Evolutionary conservation across 257 asterid genomes (phyloP).

Genomic region (Buddleja alternifolia): DNA sequence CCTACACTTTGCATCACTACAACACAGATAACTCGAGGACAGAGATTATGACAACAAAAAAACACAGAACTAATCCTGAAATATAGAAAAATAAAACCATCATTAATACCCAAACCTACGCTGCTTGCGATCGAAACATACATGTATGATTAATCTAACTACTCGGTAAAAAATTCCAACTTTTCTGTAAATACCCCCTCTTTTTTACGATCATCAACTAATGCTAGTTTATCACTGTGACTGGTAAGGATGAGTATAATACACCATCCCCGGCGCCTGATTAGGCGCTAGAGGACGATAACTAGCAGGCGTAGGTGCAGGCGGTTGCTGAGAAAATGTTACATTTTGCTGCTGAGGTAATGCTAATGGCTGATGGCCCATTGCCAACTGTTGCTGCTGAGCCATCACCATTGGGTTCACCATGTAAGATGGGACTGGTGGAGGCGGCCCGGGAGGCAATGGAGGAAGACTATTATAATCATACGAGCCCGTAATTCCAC

Average conservation of each 20-base stretch:
- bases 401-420: conserved; percentile 51
- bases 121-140: conserved; percentile 2
- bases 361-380: conserved; percentile 47
- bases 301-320: conserved; percentile 45
- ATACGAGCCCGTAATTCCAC: conserved; percentile 52
- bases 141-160: conserved; percentile 17
- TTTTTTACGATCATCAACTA: background rate
- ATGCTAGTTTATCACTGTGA: conserved; percentile 35
- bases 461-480: conserved; percentile 53
- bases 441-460: conserved; percentile 56
- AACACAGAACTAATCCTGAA: conserved; percentile 10
- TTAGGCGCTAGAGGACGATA: conserved; percentile 59
- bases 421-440: conserved; percentile 61
- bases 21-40: background rate
- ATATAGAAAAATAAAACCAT: conserved; percentile 11
- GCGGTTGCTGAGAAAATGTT: conserved; percentile 40
- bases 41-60: conserved; percentile 20
- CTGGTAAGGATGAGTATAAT: conserved; percentile 58
- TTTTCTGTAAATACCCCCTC: background rate
- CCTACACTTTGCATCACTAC: conserved; percentile 29
- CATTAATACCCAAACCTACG: conserved; percentile 24
- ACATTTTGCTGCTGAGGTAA: conserved; percentile 42
- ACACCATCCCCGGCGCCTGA: conserved; percentile 71
- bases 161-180: conserved; percentile 31
- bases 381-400: conserved; percentile 48